Conservation (phyloP, 2,329 filamentous ascomycete genomes). For the Neopestalotiopsis sp. region DNA sequence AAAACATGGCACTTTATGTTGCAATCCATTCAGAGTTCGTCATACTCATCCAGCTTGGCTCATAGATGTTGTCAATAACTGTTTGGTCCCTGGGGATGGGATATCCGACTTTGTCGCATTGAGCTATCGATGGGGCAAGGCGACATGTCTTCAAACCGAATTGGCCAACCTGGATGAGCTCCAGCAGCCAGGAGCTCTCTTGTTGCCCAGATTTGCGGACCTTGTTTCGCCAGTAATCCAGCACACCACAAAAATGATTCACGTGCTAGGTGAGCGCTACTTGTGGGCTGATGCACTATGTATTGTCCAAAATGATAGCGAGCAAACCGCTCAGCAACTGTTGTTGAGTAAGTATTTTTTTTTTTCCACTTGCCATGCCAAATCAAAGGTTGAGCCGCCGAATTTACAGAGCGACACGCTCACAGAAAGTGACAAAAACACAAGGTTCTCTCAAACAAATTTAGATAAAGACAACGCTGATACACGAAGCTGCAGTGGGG, state of each 20-base stretch:
- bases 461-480: not conserved
- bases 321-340: not conserved
- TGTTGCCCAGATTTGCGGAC: not conserved
- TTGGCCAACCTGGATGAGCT: not conserved
- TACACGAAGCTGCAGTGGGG: not conserved
- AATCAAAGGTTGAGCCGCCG: too few relatives aligned
- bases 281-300: slow-evolving; percentile 18
- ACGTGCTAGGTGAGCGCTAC: slow-evolving; percentile 9
- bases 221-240: not conserved
- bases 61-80: slow-evolving; percentile 4
- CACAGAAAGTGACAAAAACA: not conserved
- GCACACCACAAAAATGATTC: not conserved
- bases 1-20: not conserved
- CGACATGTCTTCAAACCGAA: not conserved
- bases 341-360: not conserved
- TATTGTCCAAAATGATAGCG: slow-evolving; percentile 9
- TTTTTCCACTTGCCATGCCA: not conserved
- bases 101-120: slow-evolving; percentile 7
- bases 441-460: not conserved
- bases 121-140: slow-evolving; percentile 11
- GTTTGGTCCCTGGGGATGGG: not conserved
- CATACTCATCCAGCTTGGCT: slow-evolving; percentile 7
- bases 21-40: slow-evolving; percentile 4
- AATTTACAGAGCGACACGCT: too few relatives aligned
- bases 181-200: not conserved